These are phyloP conservation scores for Filobasidium uniguttulatum DNA, from an alignment of 1,284 basidiomycete genomes.

Conservation along the genomic window DNA sequence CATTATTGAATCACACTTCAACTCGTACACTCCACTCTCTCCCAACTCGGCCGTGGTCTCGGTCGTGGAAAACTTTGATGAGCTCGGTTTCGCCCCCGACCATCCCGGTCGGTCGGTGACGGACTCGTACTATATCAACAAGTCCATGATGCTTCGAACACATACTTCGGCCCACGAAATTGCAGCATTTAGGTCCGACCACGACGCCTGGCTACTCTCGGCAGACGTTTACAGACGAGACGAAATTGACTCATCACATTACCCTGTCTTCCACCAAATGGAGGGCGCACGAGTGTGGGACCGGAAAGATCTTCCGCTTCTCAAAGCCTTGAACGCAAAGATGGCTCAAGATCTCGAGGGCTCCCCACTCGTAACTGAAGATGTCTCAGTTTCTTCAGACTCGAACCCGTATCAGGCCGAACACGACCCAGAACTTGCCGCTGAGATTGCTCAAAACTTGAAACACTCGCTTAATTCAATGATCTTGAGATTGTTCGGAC, in stretches of 20 bases:
- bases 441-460: constrained; percentile 65
- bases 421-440: constrained; percentile 34
- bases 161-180: constrained; percentile 98
- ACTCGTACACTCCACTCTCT: constrained; percentile 42
- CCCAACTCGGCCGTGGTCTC: constrained; percentile 78
- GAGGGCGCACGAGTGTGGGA: constrained; percentile 75
- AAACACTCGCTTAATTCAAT: constrained; percentile 85
- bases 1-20: constrained; percentile 72
- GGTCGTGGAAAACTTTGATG: constrained; percentile 88
- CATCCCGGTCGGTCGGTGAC: constrained; percentile 82
- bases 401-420: constrained; percentile 7
- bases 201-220: constrained; percentile 75
- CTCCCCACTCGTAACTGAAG: constrained; percentile 71
- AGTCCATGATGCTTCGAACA: constrained; percentile 77
- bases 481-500: constrained; percentile 70
- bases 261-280: constrained; percentile 98
- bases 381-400: constrained; percentile 53
- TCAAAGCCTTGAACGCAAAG: constrained; percentile 42
- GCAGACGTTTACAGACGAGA: constrained; percentile 98
- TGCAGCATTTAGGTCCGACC: constrained; percentile 64
- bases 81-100: constrained; percentile 81
- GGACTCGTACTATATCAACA: constrained; percentile 95
- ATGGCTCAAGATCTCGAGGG: constrained; percentile 50
- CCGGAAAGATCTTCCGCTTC: constrained; percentile 39
- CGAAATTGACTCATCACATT: constrained; percentile 94